Base-by-base conservation (phyloP, 257 asterid genomes). In the Agastache rugosa region DNA sequence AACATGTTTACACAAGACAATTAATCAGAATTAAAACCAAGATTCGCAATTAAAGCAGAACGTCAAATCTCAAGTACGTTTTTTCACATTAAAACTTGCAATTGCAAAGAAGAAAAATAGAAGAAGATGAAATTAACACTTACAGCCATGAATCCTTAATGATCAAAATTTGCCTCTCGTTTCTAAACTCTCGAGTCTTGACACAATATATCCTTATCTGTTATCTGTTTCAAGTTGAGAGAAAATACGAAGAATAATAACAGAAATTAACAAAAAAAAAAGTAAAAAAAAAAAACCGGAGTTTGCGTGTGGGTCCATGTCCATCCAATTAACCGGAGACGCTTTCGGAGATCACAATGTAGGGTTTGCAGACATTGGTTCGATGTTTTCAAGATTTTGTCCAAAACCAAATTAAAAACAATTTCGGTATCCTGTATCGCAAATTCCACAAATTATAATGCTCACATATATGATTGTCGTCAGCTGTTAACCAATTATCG, bases 241-340 rank as follows among this genome's bases (percentile, higher is more conserved):
- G 6, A 31, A 27, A 75, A 14, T 59, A 39, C 10, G 8, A 12
- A 12, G 25, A 17, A 27, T 47, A 67, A 72, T 6, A 71, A 37
- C 22, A 73, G 68, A 31, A 31, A 5, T 31, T 2, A 31, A 31
- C 6, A n/a, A 48, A 63, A 2, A 58, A 17, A 77, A 62, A n/a
- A n/a, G n/a, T n/a, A n/a, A n/a, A n/a, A 11, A 72, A 29, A 27
- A 31, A 37, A 29, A 53, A 27, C n/a, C 17, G 62, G 79, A 77
- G 78, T 78, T 72, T 69, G 75, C 87, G 89, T 65, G 85, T 87
- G 84, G 87, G 86, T 69, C 88, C 88, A 63, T 77, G n/a, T 35
- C 56, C 74, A 66, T 31, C 37, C 37, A 0, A 5, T 39, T 39
- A 22, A 7, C 23, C 67, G 11, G 62, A 77, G 41, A 35, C n/a